A percentile compares a stretch with the other conserved stretches of the same genome.
Conservation (phyloP, 306 rosid genomes). For the Acmispon strigosus region DNA sequence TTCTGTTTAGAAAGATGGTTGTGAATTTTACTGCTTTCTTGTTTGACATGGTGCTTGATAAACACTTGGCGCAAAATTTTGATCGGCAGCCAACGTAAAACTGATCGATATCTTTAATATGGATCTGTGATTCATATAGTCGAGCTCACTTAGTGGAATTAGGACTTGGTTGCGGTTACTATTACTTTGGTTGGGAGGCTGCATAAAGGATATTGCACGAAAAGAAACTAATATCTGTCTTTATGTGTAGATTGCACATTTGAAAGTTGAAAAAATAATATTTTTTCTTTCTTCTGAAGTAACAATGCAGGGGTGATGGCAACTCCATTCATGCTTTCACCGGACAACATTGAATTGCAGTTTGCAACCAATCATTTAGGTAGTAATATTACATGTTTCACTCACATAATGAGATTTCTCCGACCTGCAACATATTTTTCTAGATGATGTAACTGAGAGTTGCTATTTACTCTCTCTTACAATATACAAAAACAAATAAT, state of each 20-base stretch:
- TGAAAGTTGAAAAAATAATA: slow-evolving; percentile 4
- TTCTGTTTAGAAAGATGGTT: not conserved
- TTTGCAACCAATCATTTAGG: slow-evolving; percentile 86
- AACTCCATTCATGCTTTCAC: slow-evolving; percentile 59
- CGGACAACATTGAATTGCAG: slow-evolving; percentile 69
- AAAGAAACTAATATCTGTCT: not conserved
- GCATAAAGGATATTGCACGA: not conserved
- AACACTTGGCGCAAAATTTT: too few relatives aligned
- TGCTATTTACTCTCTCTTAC: not conserved
- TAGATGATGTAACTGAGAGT: not conserved
- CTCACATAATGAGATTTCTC: not conserved
- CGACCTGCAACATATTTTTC: not conserved
- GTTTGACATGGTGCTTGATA: too few relatives aligned
- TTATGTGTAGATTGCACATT: not conserved
- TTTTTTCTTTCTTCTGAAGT: slow-evolving; percentile 39
- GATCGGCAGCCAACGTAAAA: too few relatives aligned
- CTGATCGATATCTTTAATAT: too few relatives aligned
- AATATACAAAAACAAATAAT: not conserved
- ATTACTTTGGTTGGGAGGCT: not conserved
- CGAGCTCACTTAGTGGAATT: too few relatives aligned
- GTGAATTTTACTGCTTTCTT: not conserved
- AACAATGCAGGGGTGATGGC: slow-evolving; percentile 90
- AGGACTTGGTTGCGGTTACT: too few relatives aligned
- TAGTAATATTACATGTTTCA: slow-evolving; percentile 9
- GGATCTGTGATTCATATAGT: too few relatives aligned